Evolutionary conservation across 2,329 filamentous ascomycete species (phyloP).

Genomic region (Pseudocercospora fuligena): DNA sequence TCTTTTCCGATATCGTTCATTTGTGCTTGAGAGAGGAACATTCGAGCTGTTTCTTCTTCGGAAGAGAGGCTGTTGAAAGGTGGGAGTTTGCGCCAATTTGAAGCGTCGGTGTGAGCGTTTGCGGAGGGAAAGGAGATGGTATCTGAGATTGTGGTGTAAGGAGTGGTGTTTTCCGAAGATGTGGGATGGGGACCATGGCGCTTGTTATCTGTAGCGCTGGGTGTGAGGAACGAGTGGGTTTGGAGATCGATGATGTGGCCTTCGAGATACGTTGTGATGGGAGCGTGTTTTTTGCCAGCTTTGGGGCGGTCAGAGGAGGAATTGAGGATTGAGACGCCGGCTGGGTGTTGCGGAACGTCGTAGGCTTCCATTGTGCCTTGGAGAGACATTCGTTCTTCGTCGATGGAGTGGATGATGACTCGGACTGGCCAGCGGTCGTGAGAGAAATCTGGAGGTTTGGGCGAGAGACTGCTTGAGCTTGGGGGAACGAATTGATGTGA

Average conservation of each 20-base stretch:
- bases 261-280: conserved; percentile 69
- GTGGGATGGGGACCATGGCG: conserved; percentile 24
- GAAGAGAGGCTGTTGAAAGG: conserved; percentile 46
- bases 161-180: conserved; percentile 24
- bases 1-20: conserved; percentile 48
- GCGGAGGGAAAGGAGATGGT: conserved; percentile 51
- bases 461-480: conserved; percentile 9
- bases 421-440: conserved; percentile 71
- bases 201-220: conserved; percentile 42
- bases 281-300: conserved; percentile 51
- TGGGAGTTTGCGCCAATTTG: conserved; percentile 55
- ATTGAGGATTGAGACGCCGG: conserved; percentile 35
- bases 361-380: conserved; percentile 73
- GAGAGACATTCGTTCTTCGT: conserved; percentile 64
- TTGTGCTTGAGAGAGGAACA: conserved; percentile 48
- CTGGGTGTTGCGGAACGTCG: conserved; percentile 61
- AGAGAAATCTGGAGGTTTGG: conserved; percentile 26
- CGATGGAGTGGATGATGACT: conserved; percentile 67
- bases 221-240: conserved; percentile 57
- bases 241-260: conserved; percentile 70
- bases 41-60: conserved; percentile 39
- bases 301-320: conserved; percentile 31
- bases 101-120: conserved; percentile 50
- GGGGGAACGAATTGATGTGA: conserved; percentile 37
- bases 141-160: conserved; percentile 29